These are phyloP conservation scores for Ascochyta viciae-villosae DNA, from an alignment of 2,329 filamentous ascomycete species.

Conservation along the genomic window DNA sequence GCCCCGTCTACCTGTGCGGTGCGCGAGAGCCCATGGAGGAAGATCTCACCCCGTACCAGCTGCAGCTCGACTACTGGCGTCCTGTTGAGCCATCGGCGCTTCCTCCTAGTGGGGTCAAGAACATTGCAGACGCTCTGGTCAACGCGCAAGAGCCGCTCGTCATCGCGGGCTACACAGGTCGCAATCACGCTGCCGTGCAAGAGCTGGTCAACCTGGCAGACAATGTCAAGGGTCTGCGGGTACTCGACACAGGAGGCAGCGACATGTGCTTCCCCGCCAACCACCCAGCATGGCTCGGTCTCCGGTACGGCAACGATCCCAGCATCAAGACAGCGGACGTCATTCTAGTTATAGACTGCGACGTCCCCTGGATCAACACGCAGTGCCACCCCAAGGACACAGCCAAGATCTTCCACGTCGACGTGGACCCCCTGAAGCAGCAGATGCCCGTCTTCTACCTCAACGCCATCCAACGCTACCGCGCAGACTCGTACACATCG, in stretches of 20 bases:
- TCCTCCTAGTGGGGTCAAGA: conserved; percentile 60
- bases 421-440: conserved; percentile 71
- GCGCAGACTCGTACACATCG: conserved; percentile 60
- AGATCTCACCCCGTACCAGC: conserved; percentile 66
- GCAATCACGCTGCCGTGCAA: conserved; percentile 68
- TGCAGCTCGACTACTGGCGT: conserved; percentile 75
- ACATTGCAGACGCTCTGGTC: conserved; percentile 69
- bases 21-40: conserved; percentile 84
- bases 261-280: conserved; percentile 76
- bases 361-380: conserved; percentile 93
- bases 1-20: conserved; percentile 80
- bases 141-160: conserved; percentile 71
- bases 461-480: conserved; percentile 59
- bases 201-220: conserved; percentile 73
- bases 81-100: conserved; percentile 72
- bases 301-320: conserved; percentile 77
- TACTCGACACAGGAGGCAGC: conserved; percentile 78
- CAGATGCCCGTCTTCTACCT: conserved; percentile 67
- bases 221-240: conserved; percentile 70
- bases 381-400: conserved; percentile 65
- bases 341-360: conserved; percentile 85
- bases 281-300: conserved; percentile 65
- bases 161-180: conserved; percentile 74
- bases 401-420: conserved; percentile 69
- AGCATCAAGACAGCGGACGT: conserved; percentile 79